Conservation (phyloP, 164 flowering plant genomes). For the Santalum album region DNA sequence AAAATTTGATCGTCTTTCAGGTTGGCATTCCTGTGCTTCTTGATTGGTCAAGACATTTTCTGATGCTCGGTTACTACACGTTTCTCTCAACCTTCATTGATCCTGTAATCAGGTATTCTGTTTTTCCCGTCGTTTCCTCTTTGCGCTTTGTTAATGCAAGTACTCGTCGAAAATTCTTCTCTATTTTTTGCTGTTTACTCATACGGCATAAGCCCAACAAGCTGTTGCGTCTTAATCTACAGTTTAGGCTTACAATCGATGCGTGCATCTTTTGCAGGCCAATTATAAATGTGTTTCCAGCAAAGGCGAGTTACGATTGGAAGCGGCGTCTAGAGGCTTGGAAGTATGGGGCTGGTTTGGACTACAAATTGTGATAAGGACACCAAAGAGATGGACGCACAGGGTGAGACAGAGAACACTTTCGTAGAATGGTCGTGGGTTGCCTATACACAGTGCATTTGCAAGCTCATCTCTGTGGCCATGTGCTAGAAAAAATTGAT, state of each 20-base stretch:
- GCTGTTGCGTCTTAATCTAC: too few species aligned
- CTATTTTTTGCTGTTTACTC: neutral
- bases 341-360: slow-evolving; percentile 94
- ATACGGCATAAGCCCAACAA: too few species aligned
- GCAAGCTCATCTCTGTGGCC: too few species aligned
- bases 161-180: neutral
- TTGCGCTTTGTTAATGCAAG: neutral
- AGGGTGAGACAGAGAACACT: too few species aligned
- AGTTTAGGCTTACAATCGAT: neutral
- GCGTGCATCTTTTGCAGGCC: slow-evolving; percentile 36
- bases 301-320: slow-evolving; percentile 57
- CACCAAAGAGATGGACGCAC: too few species aligned
- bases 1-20: slow-evolving; percentile 21
- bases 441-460: too few species aligned
- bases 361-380: slow-evolving; percentile 43
- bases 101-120: slow-evolving; percentile 56
- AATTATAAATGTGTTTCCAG: slow-evolving; percentile 39
- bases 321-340: slow-evolving; percentile 68
- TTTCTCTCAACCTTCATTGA: slow-evolving; percentile 64
- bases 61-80: slow-evolving; percentile 79
- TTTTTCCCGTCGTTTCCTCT: slow-evolving; percentile 2
- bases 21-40: slow-evolving; percentile 78
- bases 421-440: too few species aligned
- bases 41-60: slow-evolving; percentile 85
- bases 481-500: too few species aligned